Base-by-base conservation (phyloP, 139 green algal species). In the Micractinium conductrix region DNA sequence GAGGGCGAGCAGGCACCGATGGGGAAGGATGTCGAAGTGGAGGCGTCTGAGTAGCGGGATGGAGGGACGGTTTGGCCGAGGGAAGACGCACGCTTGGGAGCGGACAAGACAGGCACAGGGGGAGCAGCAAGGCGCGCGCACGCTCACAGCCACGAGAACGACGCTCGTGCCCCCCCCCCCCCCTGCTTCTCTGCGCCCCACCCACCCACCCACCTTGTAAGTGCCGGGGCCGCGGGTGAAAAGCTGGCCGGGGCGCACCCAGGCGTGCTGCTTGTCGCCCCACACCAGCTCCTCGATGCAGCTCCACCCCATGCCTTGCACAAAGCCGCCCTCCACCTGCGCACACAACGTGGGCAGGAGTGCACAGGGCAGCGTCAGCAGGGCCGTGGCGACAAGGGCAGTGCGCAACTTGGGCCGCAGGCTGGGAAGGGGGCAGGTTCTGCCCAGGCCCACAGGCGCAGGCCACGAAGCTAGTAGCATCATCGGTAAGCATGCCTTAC, bases 241-340 rank as follows among this genome's bases (percentile, higher is more conserved):
- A 28, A 98, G 92, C 42, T 91, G 79, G 12, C 96, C 97, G 0
- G 93, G 95, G 2, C 85, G 85, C 48, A 98, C 90, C 95, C 95
- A 97, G 0, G 82, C 72, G 87, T 97, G 95, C 82, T 92, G 81
- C 55, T 89, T 88, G 89, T 99, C 97, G 1, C 97, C 97, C 94
- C 96, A 99, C 80, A 96, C 91, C 79, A 99, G 86, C 93, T 99
- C 97, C 93, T 99, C 97, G 16, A 99, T 91, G 75, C 92, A 95
- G 65, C 91, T 85, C 97, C 96, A 99, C 30, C 97, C 97, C 93
- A 99, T 92, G 74, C 97, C 97, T 90, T 99, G 96, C 81, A 89
- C 84, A 84, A 98, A 99, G 19, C 92, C 96, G 65, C 96, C 96
- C 89, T 99, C 96, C 50, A 99, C 92, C 93, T 98, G 93, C 74